Base-by-base conservation (phyloP, 2,329 filamentous ascomycete genomes). In the Hypoxylon sp. region DNA sequence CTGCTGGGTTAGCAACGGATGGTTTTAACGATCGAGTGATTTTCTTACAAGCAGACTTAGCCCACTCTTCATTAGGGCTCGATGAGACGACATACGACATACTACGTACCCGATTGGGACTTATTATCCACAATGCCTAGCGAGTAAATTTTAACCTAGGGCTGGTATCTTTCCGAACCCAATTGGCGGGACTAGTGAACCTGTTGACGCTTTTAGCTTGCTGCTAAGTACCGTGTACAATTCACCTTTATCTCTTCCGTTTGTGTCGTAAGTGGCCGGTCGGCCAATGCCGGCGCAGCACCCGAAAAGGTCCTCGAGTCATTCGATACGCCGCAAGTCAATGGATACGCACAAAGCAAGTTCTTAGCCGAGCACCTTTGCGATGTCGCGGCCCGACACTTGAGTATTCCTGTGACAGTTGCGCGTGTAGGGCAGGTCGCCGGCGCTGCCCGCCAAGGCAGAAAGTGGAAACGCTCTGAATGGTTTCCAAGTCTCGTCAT, bases 401-500 rank as follows among this genome's bases (percentile, higher is more conserved):
- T 73, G 0, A 53, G 47, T 0, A 37, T 72, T 17, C 42, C 66
- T 11, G 64, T 72, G 19, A 24, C 60, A 8, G 55, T 76, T 33
- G 65, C 63, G 5, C 71, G 77, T 8, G 72, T n/a, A n/a, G n/a
- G n/a, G n/a, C n/a, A n/a, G n/a, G n/a, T n/a, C n/a, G n/a, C n/a
- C n/a, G n/a, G n/a, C n/a, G n/a, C n/a, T n/a, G n/a, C n/a, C n/a
- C n/a, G n/a, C n/a, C n/a, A n/a, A n/a, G n/a, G n/a, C n/a, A n/a
- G n/a, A n/a, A n/a, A n/a, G n/a, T n/a, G n/a, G n/a, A n/a, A n/a
- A 78, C 0, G 22, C 6, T 48, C 75, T 3, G 82, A 84, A 71
- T 84, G 82, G 72, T 76, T 84, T 6, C 78, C 81, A 0, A 80
- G 77, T 70, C 76, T 85, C 24, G 71, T 84, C 4, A 63, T 78